These are phyloP conservation scores for Abrus pulchellus DNA, from an alignment of 306 rosid genomes.

Conservation along the genomic window DNA sequence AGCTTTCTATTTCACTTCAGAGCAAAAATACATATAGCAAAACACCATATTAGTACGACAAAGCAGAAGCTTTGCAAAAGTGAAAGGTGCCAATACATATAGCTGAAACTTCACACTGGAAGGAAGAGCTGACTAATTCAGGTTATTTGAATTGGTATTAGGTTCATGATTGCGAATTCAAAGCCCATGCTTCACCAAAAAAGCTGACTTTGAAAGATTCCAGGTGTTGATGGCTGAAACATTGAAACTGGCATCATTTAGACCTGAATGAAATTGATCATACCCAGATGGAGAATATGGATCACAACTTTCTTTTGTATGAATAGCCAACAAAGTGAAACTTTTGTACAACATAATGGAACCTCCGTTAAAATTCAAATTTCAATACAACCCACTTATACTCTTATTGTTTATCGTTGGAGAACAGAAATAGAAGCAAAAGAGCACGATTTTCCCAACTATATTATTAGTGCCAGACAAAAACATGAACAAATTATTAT, in stretches of 20 bases:
- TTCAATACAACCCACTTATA: constrained; percentile 40
- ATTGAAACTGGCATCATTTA: constrained; percentile 40
- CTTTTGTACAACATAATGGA: neutral
- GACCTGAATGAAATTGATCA: constrained; percentile 32
- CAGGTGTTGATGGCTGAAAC: constrained; percentile 45
- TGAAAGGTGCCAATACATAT: constrained; percentile 40
- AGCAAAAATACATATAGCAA: neutral
- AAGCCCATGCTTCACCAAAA: constrained; percentile 49
- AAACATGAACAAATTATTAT: constrained; percentile 40
- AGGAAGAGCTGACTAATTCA: constrained; percentile 29
- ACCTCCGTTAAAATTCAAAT: constrained; percentile 12
- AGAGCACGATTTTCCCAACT: constrained; percentile 26
- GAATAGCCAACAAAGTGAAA: constrained; percentile 6
- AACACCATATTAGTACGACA: constrained; percentile 7
- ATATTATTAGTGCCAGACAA: constrained; percentile 41
- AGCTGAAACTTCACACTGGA: constrained; percentile 40
- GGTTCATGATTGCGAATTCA: constrained; percentile 45
- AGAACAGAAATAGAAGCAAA: constrained; percentile 44
- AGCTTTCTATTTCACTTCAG: constrained; percentile 22
- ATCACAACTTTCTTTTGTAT: constrained; percentile 10
- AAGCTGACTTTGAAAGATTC: constrained; percentile 41
- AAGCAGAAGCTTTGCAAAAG: constrained; percentile 41
- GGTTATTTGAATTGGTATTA: constrained; percentile 25
- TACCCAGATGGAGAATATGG: constrained; percentile 27
- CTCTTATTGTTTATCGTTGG: constrained; percentile 26